A percentile compares a stretch with the other conserved stretches of the same genome.
phyloP scores from a whole-genome alignment of 495 filamentous ascomycete genomes.

The Podospora fimiseda region DNA sequence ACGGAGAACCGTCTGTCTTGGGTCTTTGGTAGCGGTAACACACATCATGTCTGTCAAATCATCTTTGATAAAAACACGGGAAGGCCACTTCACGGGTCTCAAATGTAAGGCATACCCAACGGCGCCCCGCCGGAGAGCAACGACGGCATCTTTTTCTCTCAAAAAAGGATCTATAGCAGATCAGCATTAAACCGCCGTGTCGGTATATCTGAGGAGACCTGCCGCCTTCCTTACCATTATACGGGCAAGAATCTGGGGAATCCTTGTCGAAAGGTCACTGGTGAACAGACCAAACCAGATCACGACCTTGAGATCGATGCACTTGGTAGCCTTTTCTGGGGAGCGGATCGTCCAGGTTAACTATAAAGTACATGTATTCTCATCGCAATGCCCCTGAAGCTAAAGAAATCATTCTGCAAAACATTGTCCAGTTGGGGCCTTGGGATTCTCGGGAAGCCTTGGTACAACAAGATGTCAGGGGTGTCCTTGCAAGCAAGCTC shows the following conservation, averaged over 20 bases:
- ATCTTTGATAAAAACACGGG: conserved; percentile 6
- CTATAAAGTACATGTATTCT: too few species aligned
- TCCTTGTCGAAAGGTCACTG: conserved; percentile 5
- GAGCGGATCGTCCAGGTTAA: too few species aligned
- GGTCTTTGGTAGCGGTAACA: conserved; percentile 15
- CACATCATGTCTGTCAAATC: conserved; percentile 17
- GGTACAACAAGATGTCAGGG: too few species aligned
- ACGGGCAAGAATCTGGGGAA: conserved; percentile 14
- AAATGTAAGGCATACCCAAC: background rate
- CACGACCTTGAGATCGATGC: too few species aligned
- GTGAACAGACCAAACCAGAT: too few species aligned
- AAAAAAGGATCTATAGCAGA: background rate
- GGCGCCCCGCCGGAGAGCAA: background rate
- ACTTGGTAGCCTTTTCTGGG: too few species aligned
- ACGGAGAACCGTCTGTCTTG: conserved; percentile 17
- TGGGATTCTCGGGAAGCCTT: background rate
- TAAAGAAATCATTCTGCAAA: background rate
- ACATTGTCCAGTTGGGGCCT: background rate
- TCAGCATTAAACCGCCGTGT: background rate
- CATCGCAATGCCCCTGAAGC: too few species aligned
- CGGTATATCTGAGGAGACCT: background rate
- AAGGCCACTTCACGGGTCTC: background rate
- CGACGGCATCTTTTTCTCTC: background rate
- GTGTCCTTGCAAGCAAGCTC: too few species aligned
- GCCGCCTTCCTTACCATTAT: conserved; percentile 2